phyloP scores from a whole-genome alignment of 208 protist species.

The Spongospora subterranea region DNA sequence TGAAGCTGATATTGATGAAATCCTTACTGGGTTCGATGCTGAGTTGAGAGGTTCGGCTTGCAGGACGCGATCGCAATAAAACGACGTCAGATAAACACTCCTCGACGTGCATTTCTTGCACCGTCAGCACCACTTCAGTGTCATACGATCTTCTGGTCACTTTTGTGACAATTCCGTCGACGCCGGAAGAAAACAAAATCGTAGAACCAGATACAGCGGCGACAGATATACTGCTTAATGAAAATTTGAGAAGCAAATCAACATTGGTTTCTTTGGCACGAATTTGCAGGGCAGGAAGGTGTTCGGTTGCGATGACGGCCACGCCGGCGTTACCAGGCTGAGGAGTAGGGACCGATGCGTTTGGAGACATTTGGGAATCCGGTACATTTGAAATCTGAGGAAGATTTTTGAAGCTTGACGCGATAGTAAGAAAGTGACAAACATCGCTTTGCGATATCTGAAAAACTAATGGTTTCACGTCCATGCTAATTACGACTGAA shows the following conservation, averaged over 20 bases:
- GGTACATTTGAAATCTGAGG: background rate
- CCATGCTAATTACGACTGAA: background rate
- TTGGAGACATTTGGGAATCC: background rate
- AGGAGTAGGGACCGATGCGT: background rate
- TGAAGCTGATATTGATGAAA: background rate
- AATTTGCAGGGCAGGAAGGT: too few species aligned
- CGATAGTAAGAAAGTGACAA: background rate
- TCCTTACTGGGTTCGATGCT: background rate
- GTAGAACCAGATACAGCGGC: background rate
- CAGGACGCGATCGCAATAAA: background rate
- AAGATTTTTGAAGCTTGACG: background rate
- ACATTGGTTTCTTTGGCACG: background rate
- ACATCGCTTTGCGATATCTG: background rate
- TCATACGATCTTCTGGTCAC: background rate
- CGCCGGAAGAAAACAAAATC: background rate
- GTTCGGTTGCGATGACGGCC: background rate
- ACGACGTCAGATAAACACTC: constrained; percentile 9
- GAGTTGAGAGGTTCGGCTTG: background rate
- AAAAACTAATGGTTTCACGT: background rate
- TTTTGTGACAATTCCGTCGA: background rate
- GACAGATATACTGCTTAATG: background rate
- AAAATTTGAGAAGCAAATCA: background rate
- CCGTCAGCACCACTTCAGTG: background rate
- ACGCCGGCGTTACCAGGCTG: background rate
- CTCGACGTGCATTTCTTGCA: background rate